Evolutionary conservation across 2,329 filamentous ascomycete species (phyloP).

Genomic region (Coniochaeta sp.): DNA sequence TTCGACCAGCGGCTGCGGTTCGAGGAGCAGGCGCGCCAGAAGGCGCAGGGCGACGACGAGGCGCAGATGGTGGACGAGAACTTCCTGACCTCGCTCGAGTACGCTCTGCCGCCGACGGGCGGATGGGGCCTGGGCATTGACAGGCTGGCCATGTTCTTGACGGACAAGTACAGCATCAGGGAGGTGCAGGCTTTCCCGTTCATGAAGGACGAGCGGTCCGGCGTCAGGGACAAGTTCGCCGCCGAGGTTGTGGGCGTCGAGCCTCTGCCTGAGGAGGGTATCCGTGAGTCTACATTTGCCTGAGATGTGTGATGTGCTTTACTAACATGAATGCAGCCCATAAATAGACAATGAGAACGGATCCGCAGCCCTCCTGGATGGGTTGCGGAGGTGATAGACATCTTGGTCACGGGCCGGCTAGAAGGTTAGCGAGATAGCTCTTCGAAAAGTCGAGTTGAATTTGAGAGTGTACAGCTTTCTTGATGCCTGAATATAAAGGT

Average conservation of each 20-base stretch:
- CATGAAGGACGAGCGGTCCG: conserved; percentile 76
- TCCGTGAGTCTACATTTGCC: conserved; percentile 18
- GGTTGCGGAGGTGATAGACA: background rate
- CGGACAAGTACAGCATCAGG: conserved; percentile 91
- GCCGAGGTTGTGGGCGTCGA: conserved; percentile 23
- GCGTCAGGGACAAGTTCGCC: conserved; percentile 40
- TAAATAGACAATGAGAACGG: background rate
- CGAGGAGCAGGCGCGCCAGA: conserved; percentile 93
- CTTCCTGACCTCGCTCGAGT: conserved; percentile 81
- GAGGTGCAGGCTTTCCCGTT: conserved; percentile 96
- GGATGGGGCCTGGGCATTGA: conserved; percentile 97
- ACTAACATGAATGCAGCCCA: background rate
- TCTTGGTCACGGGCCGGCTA: background rate
- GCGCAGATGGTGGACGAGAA: conserved; percentile 94
- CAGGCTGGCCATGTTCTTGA: conserved; percentile 55
- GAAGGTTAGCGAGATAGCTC: background rate
- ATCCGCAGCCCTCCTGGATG: background rate
- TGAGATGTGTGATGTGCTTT: background rate
- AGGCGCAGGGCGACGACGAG: conserved; percentile 94
- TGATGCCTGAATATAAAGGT: background rate
- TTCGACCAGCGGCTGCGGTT: conserved; percentile 89
- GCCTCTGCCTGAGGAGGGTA: conserved; percentile 26
- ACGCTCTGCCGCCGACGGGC: conserved; percentile 73
- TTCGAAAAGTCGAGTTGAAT: background rate
- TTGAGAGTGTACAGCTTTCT: background rate